Base-by-base conservation (phyloP, 257 asterid species). In the Solanum habrochaites region DNA sequence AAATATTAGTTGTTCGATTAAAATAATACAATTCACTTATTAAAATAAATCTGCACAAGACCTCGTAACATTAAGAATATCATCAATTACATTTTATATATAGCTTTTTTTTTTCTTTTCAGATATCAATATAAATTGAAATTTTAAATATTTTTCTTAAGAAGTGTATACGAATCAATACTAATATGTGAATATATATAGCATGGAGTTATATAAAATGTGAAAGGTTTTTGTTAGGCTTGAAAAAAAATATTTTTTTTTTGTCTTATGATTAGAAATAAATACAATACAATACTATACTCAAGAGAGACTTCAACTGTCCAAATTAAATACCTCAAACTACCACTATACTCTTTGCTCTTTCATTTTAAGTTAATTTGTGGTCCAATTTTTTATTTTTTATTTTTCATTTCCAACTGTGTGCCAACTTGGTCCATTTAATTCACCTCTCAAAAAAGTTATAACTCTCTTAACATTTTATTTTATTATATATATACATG, bases 321-420 rank as follows among this genome's bases (percentile, higher is more conserved):
- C 88, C 83, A 37, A 21, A 78, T 78, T 78, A 25, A 88, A 45
- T 77, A 40, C 66, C 25, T 27, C 32, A 70, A 85, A 47, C 37
- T 56, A 67, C 21, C 52, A 45, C 42, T 67, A 58, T 39, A 88
- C 23, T 32, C 35, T 66, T 47, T 70, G 70, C 66, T 47, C 32
- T 35, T 42, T 9, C 45, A 45, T 60, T 18, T 75, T 81, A 58
- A 85, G 85, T 82, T 83, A 86, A 11, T 20, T 72, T 8, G 67
- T 47, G 85, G 85, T 80, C 67, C 85, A 47, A 42, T 1, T 16
- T 29, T 73, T 49, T 49, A 1, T 35, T 35, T 35, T 35, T 35
- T 35, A 35, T 4, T 35, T 35, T 37, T n/a, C 86, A 82, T 88
- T 86, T 86, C 72, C 90, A 88, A 71, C 91, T 77, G 88, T 77